A percentile compares a stretch with the other conserved stretches of the same genome.
phyloP scores from a whole-genome alignment of 2,329 filamentous ascomycete genomes.

The Sclerotiophoma versabilis region DNA sequence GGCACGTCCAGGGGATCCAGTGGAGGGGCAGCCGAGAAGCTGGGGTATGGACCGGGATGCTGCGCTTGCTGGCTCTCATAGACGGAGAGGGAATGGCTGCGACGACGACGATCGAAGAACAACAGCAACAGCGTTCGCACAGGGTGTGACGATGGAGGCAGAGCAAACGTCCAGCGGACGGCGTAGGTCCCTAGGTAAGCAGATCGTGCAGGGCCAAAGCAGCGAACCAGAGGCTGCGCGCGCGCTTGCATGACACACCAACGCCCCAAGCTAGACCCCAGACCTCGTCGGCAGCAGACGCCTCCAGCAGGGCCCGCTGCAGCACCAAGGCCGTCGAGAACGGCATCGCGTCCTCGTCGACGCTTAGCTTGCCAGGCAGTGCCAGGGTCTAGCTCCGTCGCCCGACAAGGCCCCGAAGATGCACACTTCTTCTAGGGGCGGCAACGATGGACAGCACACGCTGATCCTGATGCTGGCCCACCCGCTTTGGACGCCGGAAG shows the following conservation, averaged over 20 bases:
- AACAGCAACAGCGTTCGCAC: slow-evolving; percentile 8
- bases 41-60: slow-evolving; percentile 20
- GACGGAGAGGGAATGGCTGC: not conserved
- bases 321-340: slow-evolving; percentile 31
- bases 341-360: slow-evolving; percentile 23
- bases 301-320: slow-evolving; percentile 14
- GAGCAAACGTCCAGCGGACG: slow-evolving; percentile 22
- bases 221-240: slow-evolving; percentile 35
- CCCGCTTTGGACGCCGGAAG: slow-evolving; percentile 21
- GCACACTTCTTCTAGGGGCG: slow-evolving; percentile 21
- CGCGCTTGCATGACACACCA: slow-evolving; percentile 41
- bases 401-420: slow-evolving; percentile 19
- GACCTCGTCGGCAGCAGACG: slow-evolving; percentile 22
- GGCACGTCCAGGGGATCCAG: slow-evolving; percentile 14
- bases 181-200: slow-evolving; percentile 20
- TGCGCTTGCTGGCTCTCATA: slow-evolving; percentile 3
- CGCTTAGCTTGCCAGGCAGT: slow-evolving; percentile 28
- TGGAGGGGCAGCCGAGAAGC: slow-evolving; percentile 22
- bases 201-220: slow-evolving; percentile 29
- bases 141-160: slow-evolving; percentile 16
- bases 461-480: slow-evolving; percentile 23
- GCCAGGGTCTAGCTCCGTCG: slow-evolving; percentile 25
- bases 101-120: slow-evolving; percentile 1
- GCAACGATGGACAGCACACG: slow-evolving; percentile 21
- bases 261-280: slow-evolving; percentile 30